These are phyloP conservation scores for Hypoxylon fuscum DNA, from an alignment of 495 filamentous ascomycete genomes.

Conservation along the genomic window DNA sequence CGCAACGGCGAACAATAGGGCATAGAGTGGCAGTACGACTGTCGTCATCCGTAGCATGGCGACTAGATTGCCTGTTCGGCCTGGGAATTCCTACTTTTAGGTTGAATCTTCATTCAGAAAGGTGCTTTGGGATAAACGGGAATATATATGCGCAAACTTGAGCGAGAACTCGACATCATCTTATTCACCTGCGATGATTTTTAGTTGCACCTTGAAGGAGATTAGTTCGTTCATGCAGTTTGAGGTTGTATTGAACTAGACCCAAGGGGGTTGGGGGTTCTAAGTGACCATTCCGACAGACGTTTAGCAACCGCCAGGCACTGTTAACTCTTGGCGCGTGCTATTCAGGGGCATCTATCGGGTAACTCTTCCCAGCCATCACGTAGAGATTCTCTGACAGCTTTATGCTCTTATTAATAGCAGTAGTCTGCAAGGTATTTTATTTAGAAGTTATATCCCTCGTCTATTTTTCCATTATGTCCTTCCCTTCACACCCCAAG, in stretches of 20 bases:
- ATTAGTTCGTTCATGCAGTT: background rate
- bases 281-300: background rate
- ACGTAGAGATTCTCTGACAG: background rate
- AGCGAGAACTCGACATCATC: background rate
- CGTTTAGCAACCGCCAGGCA: slow-evolving; percentile 1
- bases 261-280: background rate
- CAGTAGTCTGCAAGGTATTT: no score
- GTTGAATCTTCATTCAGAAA: background rate
- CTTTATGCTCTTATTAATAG: background rate
- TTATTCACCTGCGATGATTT: background rate
- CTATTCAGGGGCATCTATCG: background rate
- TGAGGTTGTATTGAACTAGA: background rate
- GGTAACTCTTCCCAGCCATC: background rate
- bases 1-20: background rate
- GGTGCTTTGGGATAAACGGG: no score
- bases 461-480: no score
- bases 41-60: slow-evolving; percentile 2
- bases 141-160: background rate
- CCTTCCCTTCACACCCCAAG: background rate
- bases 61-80: background rate
- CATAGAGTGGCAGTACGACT: background rate
- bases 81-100: no score
- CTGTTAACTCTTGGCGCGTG: background rate
- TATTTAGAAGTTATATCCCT: no score
- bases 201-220: background rate